phyloP scores from a whole-genome alignment of 805 yeast species.

The Cyberlindnera maritima region DNA sequence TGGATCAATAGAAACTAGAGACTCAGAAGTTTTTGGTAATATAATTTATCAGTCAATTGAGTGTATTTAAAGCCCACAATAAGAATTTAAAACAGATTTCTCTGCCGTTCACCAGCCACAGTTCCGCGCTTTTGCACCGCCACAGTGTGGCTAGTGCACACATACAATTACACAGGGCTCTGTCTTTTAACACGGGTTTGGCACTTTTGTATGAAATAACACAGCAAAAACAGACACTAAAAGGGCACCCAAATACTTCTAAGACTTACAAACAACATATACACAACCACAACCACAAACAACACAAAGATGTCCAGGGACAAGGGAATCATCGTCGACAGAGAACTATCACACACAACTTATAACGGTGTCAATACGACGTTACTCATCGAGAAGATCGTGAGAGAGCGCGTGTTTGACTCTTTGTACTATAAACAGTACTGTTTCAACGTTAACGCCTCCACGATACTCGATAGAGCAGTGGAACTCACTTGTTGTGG shows the following conservation, averaged over 20 bases:
- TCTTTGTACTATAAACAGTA: slow-evolving; percentile 55
- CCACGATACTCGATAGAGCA: slow-evolving; percentile 47
- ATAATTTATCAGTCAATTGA: too few species aligned
- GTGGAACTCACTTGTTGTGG: slow-evolving; percentile 50
- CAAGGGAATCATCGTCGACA: slow-evolving; percentile 16
- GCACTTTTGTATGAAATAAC: too few species aligned
- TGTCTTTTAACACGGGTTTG: too few species aligned
- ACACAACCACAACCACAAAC: too few species aligned
- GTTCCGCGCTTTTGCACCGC: neutral
- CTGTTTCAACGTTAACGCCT: slow-evolving; percentile 50
- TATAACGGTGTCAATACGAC: slow-evolving; percentile 48
- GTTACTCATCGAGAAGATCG: slow-evolving; percentile 54
- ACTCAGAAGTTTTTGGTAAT: neutral
- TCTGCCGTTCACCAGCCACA: neutral
- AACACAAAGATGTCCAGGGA: slow-evolving; percentile 1
- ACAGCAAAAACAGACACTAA: too few species aligned
- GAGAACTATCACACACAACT: slow-evolving; percentile 18
- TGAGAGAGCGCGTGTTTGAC: slow-evolving; percentile 54
- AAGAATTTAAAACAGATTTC: too few species aligned
- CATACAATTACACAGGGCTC: too few species aligned
- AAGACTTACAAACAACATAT: too few species aligned
- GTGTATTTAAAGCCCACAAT: too few species aligned
- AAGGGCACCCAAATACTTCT: neutral
- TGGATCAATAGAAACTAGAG: neutral
- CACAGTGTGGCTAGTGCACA: neutral